These are phyloP conservation scores for Tetracladium setigerum DNA, from an alignment of 495 filamentous ascomycete genomes.

Conservation along the genomic window DNA sequence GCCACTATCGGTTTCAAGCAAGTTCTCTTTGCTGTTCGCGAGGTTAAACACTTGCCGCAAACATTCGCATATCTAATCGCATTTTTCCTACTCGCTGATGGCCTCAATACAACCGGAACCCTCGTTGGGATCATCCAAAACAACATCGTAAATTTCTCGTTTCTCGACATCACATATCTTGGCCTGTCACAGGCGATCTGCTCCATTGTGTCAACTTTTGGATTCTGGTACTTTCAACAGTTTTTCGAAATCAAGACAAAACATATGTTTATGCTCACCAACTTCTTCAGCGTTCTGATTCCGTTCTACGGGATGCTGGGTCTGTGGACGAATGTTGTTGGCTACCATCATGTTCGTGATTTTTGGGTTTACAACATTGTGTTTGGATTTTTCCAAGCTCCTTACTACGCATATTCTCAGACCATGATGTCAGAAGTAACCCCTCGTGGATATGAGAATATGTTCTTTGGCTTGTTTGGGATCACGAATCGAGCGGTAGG, in stretches of 20 bases:
- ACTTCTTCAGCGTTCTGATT: conserved; percentile 41
- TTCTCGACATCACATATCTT: conserved; percentile 42
- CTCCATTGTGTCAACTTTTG: conserved; percentile 38
- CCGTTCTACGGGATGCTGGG: conserved; percentile 46
- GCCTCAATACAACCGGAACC: conserved; percentile 41
- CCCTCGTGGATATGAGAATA: conserved; percentile 42
- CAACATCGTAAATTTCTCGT: conserved; percentile 37
- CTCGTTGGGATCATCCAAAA: conserved; percentile 41
- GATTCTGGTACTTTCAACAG: conserved; percentile 44
- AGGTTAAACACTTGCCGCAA: conserved; percentile 36
- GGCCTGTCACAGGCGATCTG: conserved; percentile 37
- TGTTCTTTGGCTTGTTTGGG: conserved; percentile 46
- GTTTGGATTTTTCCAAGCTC: conserved; percentile 42
- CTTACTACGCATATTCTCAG: conserved; percentile 45
- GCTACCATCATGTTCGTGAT: conserved; percentile 41
- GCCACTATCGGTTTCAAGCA: conserved; percentile 41
- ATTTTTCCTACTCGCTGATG: conserved; percentile 42
- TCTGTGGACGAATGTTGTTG: conserved; percentile 37
- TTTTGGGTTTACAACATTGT: conserved; percentile 45
- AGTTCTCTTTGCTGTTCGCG: conserved; percentile 35
- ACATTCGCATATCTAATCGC: conserved; percentile 39
- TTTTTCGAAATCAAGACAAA: conserved; percentile 42
- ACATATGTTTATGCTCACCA: conserved; percentile 41
- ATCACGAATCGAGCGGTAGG: conserved; percentile 44
- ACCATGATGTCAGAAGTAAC: conserved; percentile 47